Evolutionary conservation across 306 rosid genomes (phyloP).

Genomic region (Mimosa bimucronata): DNA sequence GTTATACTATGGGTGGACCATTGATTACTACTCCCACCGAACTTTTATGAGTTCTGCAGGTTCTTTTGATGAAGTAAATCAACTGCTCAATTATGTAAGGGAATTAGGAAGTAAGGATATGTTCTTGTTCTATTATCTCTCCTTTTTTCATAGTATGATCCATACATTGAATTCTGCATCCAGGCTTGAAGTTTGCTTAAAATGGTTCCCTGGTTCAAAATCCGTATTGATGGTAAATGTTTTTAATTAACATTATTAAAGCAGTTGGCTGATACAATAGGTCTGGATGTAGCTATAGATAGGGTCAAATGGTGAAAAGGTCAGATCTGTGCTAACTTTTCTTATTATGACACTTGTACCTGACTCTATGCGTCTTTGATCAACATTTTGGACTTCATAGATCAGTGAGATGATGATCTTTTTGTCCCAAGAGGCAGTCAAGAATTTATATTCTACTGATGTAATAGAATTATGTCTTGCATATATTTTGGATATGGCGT

Average conservation of each 20-base stretch:
- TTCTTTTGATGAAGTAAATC: conserved; percentile 13
- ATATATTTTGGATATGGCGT: background rate
- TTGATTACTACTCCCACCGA: background rate
- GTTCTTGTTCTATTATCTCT: background rate
- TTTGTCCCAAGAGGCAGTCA: background rate
- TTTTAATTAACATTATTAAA: background rate
- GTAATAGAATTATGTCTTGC: conserved; percentile 4
- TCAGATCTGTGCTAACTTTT: background rate
- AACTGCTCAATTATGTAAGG: background rate
- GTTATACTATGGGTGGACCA: background rate
- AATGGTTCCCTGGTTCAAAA: background rate
- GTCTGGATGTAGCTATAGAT: background rate
- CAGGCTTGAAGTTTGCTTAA: background rate
- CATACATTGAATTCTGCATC: background rate
- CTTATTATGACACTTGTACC: background rate
- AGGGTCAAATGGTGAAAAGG: background rate
- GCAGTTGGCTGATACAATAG: background rate
- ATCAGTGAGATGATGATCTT: background rate
- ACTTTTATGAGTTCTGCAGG: background rate
- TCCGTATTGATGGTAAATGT: background rate
- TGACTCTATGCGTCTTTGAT: background rate
- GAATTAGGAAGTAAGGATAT: background rate
- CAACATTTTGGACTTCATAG: background rate
- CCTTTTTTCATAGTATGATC: background rate
- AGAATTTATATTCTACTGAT: background rate